phyloP scores from a whole-genome alignment of 163 green algal genomes.

The Scenedesmus sp. region DNA sequence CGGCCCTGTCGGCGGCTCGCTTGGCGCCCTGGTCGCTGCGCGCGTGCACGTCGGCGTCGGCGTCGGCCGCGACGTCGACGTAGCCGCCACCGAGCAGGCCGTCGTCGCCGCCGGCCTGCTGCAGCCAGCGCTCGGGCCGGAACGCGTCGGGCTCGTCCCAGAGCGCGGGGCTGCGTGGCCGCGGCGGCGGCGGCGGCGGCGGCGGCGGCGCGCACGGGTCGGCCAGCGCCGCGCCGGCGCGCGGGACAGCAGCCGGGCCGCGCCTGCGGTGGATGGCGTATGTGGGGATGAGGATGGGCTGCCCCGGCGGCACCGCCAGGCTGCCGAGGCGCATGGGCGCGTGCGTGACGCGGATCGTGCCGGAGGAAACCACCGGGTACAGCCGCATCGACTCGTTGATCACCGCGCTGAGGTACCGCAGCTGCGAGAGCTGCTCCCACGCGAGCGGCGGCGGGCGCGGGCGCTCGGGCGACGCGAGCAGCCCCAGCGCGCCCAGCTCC shows the following conservation, averaged over 20 bases:
- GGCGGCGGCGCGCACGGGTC: too few relatives aligned
- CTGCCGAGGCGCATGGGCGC: constrained; percentile 10
- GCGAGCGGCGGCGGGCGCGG: constrained; percentile 4
- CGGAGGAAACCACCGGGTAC: constrained; percentile 34
- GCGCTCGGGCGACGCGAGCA: constrained; percentile 44
- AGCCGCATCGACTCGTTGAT: constrained; percentile 40
- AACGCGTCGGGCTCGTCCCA: constrained; percentile 56
- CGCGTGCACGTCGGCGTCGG: neutral
- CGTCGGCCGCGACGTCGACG: constrained; percentile 21
- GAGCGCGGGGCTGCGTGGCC: constrained; percentile 15
- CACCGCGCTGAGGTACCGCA: constrained; percentile 27
- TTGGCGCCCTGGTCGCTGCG: constrained; percentile 8
- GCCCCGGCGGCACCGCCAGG: constrained; percentile 12
- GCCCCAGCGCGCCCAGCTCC: constrained; percentile 56
- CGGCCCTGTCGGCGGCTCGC: neutral
- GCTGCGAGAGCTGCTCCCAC: constrained; percentile 38
- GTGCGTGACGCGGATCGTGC: constrained; percentile 38
- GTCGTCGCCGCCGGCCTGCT: neutral
- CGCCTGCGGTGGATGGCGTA: constrained; percentile 56
- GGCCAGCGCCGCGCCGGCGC: too few relatives aligned
- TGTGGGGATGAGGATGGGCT: constrained; percentile 46
- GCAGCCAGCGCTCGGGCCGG: constrained; percentile 53
- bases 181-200: too few relatives aligned
- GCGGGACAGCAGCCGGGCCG: too few relatives aligned
- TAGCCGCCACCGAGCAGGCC: constrained; percentile 21